Base-by-base conservation (phyloP, 148 eudicot species). In the Amaranthus palmeri region DNA sequence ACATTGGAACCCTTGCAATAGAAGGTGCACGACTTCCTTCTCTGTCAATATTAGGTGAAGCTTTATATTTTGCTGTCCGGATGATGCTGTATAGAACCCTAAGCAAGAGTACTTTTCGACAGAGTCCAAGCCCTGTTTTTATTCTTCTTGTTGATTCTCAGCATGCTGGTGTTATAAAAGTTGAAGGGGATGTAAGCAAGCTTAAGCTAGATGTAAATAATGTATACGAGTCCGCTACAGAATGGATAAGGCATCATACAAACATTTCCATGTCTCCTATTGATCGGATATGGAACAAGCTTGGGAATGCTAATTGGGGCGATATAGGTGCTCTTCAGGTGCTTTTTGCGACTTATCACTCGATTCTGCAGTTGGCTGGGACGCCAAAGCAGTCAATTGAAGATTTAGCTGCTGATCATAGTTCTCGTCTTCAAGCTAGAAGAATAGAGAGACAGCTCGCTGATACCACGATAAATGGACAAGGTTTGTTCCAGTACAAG, bases 221-320 rank as follows among this genome's bases (percentile, higher is more conserved):
- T 77, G 86, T 88, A 50, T 95, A 95, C 80, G 85, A 78, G 72
- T 88, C 89, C 81, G 97, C 92, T 67, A 86, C 89, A 47, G 81
- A 87, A 52, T 95, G 99, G 99, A 72, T 95, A 51, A 86, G 75
- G 67, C 80, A 74, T 67, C 81, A 88, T 80, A 76, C 93, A 54
- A 74, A 65, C 48, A 79, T 95, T 70, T 45, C 88, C 45, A 79
- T 95, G 74, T 88, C 97, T 43, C 93, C 96, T 10, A 72, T 91
- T 67, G 93, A 95, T 81, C 84, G 92, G 68, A 81, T 95, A 64
- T 95, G 99, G 99, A 95, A 95, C 84, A 92, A 92, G 83, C 92
- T 95, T 44, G 99, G 99, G 61, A 95, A 92, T 79, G 92, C 99
- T 51, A 95, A 95, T 67, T 95, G 99, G 99, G 89, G 92, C 53